A percentile compares a stretch with the other conserved stretches of the same genome.
Conservation (phyloP, 2,329 filamentous ascomycete genomes). For the Westerdykella ornata region DNA sequence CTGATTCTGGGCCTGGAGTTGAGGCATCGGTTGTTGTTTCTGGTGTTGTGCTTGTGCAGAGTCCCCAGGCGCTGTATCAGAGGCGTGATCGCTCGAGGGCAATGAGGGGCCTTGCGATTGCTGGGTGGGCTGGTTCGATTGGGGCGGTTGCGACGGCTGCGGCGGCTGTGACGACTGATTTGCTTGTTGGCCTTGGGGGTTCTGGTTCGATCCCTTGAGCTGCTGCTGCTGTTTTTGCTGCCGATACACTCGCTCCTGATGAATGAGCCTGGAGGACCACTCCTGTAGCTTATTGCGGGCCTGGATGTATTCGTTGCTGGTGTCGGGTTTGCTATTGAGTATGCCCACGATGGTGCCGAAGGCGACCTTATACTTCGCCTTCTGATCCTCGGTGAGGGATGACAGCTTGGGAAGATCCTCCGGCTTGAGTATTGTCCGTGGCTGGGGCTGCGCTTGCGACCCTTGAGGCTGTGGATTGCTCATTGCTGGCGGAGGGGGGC, state of each 20-base stretch:
- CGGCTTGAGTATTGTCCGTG: constrained; percentile 22
- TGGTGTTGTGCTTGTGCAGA: constrained; percentile 4
- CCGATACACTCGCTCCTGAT: constrained; percentile 39
- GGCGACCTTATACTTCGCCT: constrained; percentile 49
- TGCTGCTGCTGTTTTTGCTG: constrained; percentile 30
- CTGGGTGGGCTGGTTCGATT: constrained; percentile 9
- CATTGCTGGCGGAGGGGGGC: constrained; percentile 15
- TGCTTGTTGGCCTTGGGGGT: constrained; percentile 12
- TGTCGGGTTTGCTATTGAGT: constrained; percentile 44
- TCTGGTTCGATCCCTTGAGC: constrained; percentile 18
- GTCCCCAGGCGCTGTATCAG: constrained; percentile 2
- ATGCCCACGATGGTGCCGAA: constrained; percentile 51
- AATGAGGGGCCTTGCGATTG: constrained; percentile 1
- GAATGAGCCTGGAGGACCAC: constrained; percentile 48
- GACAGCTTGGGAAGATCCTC: constrained; percentile 33
- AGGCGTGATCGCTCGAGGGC: neutral
- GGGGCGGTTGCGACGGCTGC: constrained; percentile 17
- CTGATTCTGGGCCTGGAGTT: constrained; percentile 8
- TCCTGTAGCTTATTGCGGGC: constrained; percentile 48
- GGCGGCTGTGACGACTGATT: constrained; percentile 12
- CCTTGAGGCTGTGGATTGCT: constrained; percentile 31
- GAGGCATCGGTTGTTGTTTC: constrained; percentile 5
- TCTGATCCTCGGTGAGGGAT: constrained; percentile 47
- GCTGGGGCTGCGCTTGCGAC: constrained; percentile 16
- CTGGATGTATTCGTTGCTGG: constrained; percentile 45